Conservation (phyloP, 2,329 filamentous ascomycete genomes). For the Elsinoe arachidis region DNA sequence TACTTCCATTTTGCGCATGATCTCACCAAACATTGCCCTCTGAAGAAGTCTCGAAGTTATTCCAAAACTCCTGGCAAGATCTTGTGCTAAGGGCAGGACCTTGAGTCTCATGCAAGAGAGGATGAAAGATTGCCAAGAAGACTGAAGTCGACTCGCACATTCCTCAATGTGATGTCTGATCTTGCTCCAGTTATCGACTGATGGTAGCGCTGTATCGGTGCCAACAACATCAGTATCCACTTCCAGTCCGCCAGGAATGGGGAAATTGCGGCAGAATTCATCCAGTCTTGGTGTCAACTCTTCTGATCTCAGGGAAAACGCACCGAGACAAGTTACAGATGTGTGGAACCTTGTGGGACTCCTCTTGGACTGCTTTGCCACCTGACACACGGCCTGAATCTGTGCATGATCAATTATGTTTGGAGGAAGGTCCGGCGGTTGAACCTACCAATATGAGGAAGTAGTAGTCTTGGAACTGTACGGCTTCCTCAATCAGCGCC, state of each 20-base stretch:
- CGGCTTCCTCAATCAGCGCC: neutral
- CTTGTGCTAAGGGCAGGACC: constrained; percentile 4
- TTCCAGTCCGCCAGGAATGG: neutral
- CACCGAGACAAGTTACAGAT: neutral
- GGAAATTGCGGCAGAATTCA: neutral
- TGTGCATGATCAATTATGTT: neutral
- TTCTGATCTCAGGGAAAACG: neutral
- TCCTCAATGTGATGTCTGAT: neutral
- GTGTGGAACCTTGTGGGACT: neutral
- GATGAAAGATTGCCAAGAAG: neutral
- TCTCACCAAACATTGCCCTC: neutral
- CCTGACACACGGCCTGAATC: neutral
- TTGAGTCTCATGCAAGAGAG: neutral
- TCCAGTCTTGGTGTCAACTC: neutral
- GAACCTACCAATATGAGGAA: neutral
- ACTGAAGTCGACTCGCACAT: neutral
- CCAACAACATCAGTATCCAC: neutral
- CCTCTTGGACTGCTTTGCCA: neutral
- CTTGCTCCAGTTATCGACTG: neutral
- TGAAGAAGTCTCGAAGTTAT: neutral
- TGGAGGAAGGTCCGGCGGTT: neutral
- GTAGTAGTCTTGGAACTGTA: neutral
- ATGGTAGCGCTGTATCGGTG: neutral
- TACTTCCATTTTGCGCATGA: neutral
- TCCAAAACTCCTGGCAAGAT: neutral